Percentiles rank a stretch among this genome's conserved stretches.
Conservation (phyloP, 257 asterid genomes). For the Penstemon newberryi region DNA sequence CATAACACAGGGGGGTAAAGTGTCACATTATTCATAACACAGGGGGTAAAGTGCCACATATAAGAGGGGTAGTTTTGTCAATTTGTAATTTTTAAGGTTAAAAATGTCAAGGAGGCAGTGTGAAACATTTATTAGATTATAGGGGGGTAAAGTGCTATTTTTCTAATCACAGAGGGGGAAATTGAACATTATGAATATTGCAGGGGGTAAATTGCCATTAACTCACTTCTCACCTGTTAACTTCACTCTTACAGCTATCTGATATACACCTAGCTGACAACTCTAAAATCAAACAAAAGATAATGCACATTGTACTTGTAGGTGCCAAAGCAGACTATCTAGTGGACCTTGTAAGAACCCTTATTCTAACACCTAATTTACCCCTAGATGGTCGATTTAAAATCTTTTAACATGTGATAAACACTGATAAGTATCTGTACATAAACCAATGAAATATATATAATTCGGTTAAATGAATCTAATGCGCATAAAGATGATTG, state of each 20-base stretch:
- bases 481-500: constrained; percentile 13
- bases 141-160: too few relatives aligned
- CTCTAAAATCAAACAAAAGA: constrained; percentile 9
- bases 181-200: too few relatives aligned
- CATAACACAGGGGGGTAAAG: too few relatives aligned
- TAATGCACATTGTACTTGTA: neutral
- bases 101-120: too few relatives aligned
- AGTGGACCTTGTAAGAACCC: neutral
- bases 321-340: constrained; percentile 2
- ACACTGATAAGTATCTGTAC: constrained; percentile 1
- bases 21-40: too few relatives aligned
- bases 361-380: neutral
- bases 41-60: too few relatives aligned
- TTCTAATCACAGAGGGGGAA: too few relatives aligned
- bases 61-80: too few relatives aligned
- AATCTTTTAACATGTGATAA: neutral
- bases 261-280: neutral
- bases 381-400: neutral
- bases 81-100: too few relatives aligned
- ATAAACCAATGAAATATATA: neutral
- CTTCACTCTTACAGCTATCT: neutral
- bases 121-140: too few relatives aligned
- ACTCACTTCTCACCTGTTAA: too few relatives aligned
- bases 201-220: too few relatives aligned
- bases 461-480: constrained; percentile 3